Percentiles rank a stretch among this genome's conserved stretches.
Conservation (phyloP, 371 early-diverging fungal genomes). For the Globomyces sp. region DNA sequence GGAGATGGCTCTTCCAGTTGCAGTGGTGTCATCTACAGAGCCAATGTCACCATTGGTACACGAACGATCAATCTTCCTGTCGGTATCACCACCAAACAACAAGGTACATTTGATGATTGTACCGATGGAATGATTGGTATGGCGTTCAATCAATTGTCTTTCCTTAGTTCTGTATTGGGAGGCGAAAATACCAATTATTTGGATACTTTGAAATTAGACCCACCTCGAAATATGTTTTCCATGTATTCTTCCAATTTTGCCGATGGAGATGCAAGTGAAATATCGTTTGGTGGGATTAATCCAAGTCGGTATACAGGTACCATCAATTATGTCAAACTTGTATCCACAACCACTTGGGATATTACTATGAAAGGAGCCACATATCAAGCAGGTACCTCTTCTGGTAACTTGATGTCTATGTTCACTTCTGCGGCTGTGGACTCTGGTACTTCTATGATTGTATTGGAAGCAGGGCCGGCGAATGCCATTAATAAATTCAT, state of each 20-base stretch:
- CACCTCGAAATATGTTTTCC: background rate
- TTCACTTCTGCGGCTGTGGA: background rate
- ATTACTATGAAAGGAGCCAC: background rate
- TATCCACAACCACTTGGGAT: background rate
- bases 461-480: background rate
- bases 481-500: background rate
- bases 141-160: background rate
- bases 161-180: too few relatives aligned
- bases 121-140: slow-evolving; percentile 18
- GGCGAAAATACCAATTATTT: too few relatives aligned
- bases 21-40: slow-evolving; percentile 26
- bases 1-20: slow-evolving; percentile 21
- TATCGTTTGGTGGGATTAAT: slow-evolving; percentile 27
- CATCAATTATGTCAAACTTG: background rate
- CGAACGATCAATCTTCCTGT: background rate
- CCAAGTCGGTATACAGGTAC: slow-evolving; percentile 8
- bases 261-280: slow-evolving; percentile 27
- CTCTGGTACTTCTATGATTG: background rate
- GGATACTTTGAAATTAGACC: background rate
- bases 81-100: background rate
- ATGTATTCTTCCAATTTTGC: slow-evolving; percentile 27
- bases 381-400: background rate
- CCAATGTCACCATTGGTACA: slow-evolving; percentile 18
- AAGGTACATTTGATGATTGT: slow-evolving; percentile 9
- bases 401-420: too few relatives aligned